A percentile compares a stretch with the other conserved stretches of the same genome.
Evolutionary conservation across 768 basidiomycete species (phyloP).

Genomic region (Trametes sanguinea): DNA sequence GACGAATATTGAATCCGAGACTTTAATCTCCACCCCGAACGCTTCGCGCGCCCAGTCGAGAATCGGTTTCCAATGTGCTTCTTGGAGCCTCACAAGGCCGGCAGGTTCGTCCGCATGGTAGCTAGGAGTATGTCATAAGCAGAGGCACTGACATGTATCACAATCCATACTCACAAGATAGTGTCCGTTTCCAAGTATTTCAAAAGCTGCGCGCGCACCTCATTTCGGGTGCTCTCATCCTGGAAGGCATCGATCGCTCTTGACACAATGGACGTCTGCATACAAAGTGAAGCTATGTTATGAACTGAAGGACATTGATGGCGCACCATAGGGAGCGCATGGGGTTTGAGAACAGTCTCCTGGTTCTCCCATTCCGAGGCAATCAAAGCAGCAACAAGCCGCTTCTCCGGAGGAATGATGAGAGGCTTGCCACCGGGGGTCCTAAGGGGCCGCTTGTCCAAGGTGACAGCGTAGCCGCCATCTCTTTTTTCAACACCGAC

Average conservation of each 20-base stretch:
- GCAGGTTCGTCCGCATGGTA: conserved; percentile 83
- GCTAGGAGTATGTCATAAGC: conserved; percentile 39
- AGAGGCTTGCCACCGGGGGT: conserved; percentile 85
- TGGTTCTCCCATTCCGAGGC: conserved; percentile 98
- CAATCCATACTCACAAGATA: conserved; percentile 59
- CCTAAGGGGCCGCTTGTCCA: conserved; percentile 84
- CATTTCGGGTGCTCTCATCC: conserved; percentile 53
- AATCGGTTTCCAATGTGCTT: conserved; percentile 86
- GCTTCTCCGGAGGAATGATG: conserved; percentile 66
- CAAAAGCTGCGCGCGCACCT: conserved; percentile 70
- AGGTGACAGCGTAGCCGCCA: conserved; percentile 59
- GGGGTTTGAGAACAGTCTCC: conserved; percentile 79
- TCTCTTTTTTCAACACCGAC: conserved; percentile 72
- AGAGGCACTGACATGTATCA: not conserved
- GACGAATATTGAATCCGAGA: conserved; percentile 72
- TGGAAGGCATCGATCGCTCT: conserved; percentile 82
- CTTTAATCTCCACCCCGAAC: conserved; percentile 66
- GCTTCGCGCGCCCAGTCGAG: conserved; percentile 73
- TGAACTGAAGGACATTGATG: not conserved
- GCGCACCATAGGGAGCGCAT: conserved; percentile 86
- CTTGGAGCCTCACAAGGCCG: conserved; percentile 74
- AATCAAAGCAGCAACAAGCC: conserved; percentile 78
- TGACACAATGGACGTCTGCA: conserved; percentile 87
- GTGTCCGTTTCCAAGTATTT: conserved; percentile 95
- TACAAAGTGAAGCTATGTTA: too few species aligned